Evolutionary conservation across 2,329 filamentous ascomycete genomes (phyloP), one percentile per base, ranked within the genome.

Genomic region (Colletotrichum tamarilloi): DNA sequence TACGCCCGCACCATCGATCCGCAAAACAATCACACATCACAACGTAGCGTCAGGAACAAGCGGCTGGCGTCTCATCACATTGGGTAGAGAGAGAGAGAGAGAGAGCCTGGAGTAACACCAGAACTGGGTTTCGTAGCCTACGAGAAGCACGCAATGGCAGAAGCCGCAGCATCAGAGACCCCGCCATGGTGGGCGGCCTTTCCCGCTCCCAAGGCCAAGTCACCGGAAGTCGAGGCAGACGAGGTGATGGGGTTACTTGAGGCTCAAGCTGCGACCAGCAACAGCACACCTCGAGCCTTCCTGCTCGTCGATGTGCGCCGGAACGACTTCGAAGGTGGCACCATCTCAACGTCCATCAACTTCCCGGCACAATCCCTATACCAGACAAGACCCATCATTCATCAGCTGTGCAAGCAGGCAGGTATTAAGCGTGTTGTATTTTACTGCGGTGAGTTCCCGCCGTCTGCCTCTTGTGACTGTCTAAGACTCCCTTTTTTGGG

Each of bases 321-420:
- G 30, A 84, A 80, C 4, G 88, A 90, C 75, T 87, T 86, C 82
- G 85, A 86, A 77, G 91, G 91, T 30, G 91, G 90, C 53, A 92
- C 90, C 0, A 88, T 93, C 67, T 81, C 82, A 9, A 86, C 85
- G 2, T 91, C 90, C 1, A 83, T 92, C 74, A 90, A 91, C 75
- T 81, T 90, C 16, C 88, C 88, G 0, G 88, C 88, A 9, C 88
- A 90, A 67, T 86, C 84, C 14, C 84, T 90, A 52, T 89, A 88
- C 66, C 85, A 86, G 64, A 86, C 86, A 4, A 82, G 88, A 6
- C 82, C 85, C 4, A 80, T 81, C 6, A 77, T 89, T 32, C 85
- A 89, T 74, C 83, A 84, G 57, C 80, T 91, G 22, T 87, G 85
- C 79, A 85, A 84, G 75, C 83, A 86, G 68, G 88, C 87, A 2